Evolutionary conservation across 1,284 basidiomycete species (phyloP).

Genomic region (Amylostereum areolatum): DNA sequence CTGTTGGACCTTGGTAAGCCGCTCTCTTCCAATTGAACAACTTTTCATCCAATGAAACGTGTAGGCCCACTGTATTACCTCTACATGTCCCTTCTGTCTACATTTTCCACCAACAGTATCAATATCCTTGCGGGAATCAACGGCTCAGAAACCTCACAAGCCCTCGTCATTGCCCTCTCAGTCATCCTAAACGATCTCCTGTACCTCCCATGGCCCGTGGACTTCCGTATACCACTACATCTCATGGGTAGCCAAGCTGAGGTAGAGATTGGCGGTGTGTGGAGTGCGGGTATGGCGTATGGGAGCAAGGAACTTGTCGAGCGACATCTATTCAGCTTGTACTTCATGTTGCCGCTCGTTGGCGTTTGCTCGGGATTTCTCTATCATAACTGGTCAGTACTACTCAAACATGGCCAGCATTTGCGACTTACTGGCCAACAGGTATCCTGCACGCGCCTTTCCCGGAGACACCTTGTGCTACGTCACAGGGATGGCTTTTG

Average conservation of each 20-base stretch:
- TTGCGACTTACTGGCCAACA: conserved; percentile 24
- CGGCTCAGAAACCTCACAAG: conserved; percentile 92
- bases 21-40: background rate
- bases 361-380: conserved; percentile 87
- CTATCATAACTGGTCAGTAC: conserved; percentile 86
- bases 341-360: conserved; percentile 93
- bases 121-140: conserved; percentile 99
- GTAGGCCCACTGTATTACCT: conserved; percentile 91
- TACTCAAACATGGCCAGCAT: background rate
- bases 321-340: conserved; percentile 90
- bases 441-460: conserved; percentile 94
- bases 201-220: conserved; percentile 81
- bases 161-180: conserved; percentile 86
- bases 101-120: conserved; percentile 97
- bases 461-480: conserved; percentile 99
- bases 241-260: conserved; percentile 61
- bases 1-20: conserved; percentile 83
- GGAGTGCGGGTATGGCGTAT: conserved; percentile 78
- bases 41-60: conserved; percentile 2
- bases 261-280: conserved; percentile 68
- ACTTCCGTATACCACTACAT: conserved; percentile 64
- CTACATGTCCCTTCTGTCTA: conserved; percentile 95
- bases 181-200: conserved; percentile 90
- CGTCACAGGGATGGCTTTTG: conserved; percentile 95
- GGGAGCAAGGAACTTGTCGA: conserved; percentile 86